phyloP scores from a whole-genome alignment of 169 alveolate genomes.

The Cyclospora cayetanensis region DNA sequence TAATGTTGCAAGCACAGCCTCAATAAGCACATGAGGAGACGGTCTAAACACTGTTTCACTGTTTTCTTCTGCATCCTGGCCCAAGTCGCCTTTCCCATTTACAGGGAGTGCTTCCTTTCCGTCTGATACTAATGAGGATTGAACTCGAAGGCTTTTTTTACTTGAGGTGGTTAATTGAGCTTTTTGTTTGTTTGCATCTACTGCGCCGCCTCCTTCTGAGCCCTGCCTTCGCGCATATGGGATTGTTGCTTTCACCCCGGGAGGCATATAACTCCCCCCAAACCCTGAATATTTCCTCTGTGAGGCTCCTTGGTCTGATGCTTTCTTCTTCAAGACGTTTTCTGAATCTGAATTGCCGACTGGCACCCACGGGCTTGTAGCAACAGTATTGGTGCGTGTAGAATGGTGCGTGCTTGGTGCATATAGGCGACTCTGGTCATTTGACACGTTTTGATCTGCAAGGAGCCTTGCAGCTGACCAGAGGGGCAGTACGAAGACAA shows the following conservation, averaged over 20 bases:
- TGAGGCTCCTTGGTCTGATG: neutral
- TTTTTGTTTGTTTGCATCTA: neutral
- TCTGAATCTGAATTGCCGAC: neutral
- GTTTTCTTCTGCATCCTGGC: neutral
- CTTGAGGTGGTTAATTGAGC: neutral
- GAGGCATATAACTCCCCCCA: too few species aligned
- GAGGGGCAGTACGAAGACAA: conserved; percentile 54
- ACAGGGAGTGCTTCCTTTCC: too few species aligned
- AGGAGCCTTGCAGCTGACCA: neutral
- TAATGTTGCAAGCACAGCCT: neutral
- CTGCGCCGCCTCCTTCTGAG: neutral
- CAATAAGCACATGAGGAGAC: neutral
- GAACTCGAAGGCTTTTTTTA: neutral
- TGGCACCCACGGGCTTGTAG: neutral
- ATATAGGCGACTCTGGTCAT: neutral
- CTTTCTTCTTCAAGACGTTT: neutral
- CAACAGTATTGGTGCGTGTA: neutral
- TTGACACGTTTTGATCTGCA: neutral
- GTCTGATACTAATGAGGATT: neutral
- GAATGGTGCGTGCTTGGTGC: neutral
- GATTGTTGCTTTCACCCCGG: too few species aligned
- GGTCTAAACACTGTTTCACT: neutral
- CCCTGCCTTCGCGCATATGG: neutral
- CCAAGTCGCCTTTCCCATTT: too few species aligned
- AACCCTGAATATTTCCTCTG: too few species aligned